A percentile compares a stretch with the other conserved stretches of the same genome.
Evolutionary conservation across 2,329 filamentous ascomycete genomes (phyloP).

Genomic region (Huntiella abstrusa): DNA sequence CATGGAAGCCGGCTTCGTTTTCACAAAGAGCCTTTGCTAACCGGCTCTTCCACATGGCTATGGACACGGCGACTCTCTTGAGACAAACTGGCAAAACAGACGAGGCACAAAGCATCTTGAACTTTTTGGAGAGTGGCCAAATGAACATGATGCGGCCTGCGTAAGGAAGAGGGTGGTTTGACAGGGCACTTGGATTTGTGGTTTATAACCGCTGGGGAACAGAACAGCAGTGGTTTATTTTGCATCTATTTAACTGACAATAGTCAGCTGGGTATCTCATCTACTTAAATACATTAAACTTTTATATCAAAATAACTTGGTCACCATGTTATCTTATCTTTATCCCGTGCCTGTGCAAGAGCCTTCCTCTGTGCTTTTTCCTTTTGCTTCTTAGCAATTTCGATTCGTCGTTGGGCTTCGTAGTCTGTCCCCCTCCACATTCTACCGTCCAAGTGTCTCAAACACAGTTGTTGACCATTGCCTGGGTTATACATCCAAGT

Average conservation of each 20-base stretch:
- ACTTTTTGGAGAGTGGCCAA: slow-evolving; percentile 11
- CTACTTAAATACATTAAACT: too few relatives aligned
- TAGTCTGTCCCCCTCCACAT: slow-evolving; percentile 25
- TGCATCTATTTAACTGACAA: neutral
- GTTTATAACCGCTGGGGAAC: neutral
- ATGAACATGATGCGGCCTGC: neutral
- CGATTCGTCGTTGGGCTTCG: slow-evolving; percentile 2
- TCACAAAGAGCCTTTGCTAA: slow-evolving; percentile 4
- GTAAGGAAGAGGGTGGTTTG: neutral
- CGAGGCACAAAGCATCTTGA: slow-evolving; percentile 18
- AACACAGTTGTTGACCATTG: slow-evolving; percentile 25
- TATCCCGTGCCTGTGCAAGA: neutral
- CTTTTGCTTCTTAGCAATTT: slow-evolving; percentile 1
- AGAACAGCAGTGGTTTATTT: neutral
- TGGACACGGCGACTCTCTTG: slow-evolving; percentile 20
- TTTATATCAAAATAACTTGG: neutral
- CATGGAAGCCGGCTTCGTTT: neutral
- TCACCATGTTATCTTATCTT: neutral
- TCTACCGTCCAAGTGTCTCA: slow-evolving; percentile 32
- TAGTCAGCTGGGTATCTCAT: too few relatives aligned
- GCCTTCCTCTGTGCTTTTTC: slow-evolving; percentile 1
- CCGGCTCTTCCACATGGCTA: slow-evolving; percentile 13
- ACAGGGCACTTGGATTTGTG: neutral
- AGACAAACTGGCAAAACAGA: slow-evolving; percentile 16
- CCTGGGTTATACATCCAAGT: slow-evolving; percentile 36